Evolutionary conservation across 2,329 filamentous ascomycete genomes (phyloP).

Genomic region (Ceratocystis diversiconidia): DNA sequence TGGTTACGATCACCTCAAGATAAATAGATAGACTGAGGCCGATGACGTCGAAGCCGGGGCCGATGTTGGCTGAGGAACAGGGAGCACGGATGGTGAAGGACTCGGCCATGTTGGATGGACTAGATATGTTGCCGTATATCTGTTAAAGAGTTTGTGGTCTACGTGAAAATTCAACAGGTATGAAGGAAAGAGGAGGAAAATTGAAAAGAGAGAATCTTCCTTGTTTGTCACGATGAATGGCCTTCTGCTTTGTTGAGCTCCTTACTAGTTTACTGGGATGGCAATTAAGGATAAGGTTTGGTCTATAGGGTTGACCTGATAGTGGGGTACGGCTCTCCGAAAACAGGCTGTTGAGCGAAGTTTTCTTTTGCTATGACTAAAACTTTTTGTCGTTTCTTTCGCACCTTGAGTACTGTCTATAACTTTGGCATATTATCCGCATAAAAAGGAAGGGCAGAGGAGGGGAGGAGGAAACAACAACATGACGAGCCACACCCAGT

Average conservation of each 20-base stretch:
- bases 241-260: not conserved
- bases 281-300: not conserved
- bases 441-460: too few species aligned
- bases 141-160: not conserved
- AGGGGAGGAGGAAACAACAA: not conserved
- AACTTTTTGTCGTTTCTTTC: not conserved
- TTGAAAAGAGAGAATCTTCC: not conserved
- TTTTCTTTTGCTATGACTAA: not conserved
- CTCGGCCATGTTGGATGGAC: slow-evolving; percentile 30
- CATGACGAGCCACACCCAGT: too few species aligned
- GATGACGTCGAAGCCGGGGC: slow-evolving; percentile 94
- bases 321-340: not conserved
- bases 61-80: slow-evolving; percentile 94
- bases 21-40: slow-evolving; percentile 87
- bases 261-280: not conserved
- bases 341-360: not conserved
- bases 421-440: not conserved
- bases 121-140: not conserved
- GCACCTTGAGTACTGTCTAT: not conserved
- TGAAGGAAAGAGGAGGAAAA: not conserved
- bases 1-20: slow-evolving; percentile 73
- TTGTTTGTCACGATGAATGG: not conserved
- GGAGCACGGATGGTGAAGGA: slow-evolving; percentile 65
- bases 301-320: not conserved
- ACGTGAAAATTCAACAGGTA: not conserved